Conservation (phyloP, 805 yeast species). For the Nakazawaea molendinolei region DNA sequence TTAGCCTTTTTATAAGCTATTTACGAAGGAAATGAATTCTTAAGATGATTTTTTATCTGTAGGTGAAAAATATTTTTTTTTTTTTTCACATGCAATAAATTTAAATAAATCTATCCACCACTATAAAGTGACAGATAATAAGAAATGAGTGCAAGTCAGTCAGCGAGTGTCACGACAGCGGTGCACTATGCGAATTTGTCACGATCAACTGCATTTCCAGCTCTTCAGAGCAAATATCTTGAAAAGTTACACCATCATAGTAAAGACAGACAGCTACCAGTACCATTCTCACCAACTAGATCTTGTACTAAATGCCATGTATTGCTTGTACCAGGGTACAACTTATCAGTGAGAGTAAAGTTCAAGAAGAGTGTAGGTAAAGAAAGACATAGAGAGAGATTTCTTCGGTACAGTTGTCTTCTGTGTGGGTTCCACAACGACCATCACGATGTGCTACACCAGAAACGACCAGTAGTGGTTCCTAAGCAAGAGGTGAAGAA, state of each 20-base stretch:
- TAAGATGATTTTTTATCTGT: no score
- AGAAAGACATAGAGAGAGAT: constrained; percentile 8
- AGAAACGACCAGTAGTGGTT: not conserved
- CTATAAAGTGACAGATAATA: not conserved
- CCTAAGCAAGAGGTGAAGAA: not conserved
- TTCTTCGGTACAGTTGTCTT: constrained; percentile 18
- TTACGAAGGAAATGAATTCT: no score
- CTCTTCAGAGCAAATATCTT: constrained; percentile 2
- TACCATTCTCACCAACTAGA: constrained; percentile 9
- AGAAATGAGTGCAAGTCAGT: not conserved
- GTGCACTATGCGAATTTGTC: constrained; percentile 5
- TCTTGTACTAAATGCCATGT: constrained; percentile 16
- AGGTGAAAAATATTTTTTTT: no score
- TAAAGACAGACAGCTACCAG: constrained; percentile 1
- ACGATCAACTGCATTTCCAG: constrained; percentile 1
- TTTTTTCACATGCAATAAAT: no score
- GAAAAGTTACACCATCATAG: constrained; percentile 2
- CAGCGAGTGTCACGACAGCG: constrained; percentile 2
- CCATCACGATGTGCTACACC: constrained; percentile 9
- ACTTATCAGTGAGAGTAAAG: constrained; percentile 13
- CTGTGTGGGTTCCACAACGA: constrained; percentile 15
- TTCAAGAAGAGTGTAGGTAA: constrained; percentile 5
- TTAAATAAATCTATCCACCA: not conserved
- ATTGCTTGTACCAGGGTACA: constrained; percentile 18
- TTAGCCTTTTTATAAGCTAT: no score